A percentile compares a stretch with the other conserved stretches of the same genome.
phyloP scores from a whole-genome alignment of 805 yeast species.

The Citeromyces nyonsensis region DNA sequence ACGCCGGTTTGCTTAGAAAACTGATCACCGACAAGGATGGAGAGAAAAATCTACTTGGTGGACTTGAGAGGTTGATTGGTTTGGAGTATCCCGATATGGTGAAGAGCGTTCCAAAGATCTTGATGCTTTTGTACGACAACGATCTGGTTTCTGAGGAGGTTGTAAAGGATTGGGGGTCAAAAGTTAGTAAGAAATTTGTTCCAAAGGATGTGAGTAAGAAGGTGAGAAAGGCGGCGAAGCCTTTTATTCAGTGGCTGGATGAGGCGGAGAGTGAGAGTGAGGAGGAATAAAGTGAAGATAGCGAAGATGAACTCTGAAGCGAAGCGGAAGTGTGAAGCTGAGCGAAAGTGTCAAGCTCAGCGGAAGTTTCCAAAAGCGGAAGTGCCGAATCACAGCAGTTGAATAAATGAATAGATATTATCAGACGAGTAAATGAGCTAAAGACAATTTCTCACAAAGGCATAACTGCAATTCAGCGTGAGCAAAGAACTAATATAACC shows the following conservation, averaged over 20 bases:
- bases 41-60: slow-evolving; percentile 88
- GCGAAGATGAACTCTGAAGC: no score
- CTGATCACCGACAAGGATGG: slow-evolving; percentile 50
- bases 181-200: slow-evolving; percentile 84
- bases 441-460: no score
- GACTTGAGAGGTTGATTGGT: slow-evolving; percentile 87
- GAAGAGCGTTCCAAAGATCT: slow-evolving; percentile 62
- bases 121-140: slow-evolving; percentile 66
- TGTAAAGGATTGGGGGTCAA: slow-evolving; percentile 73
- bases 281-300: neutral
- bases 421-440: no score
- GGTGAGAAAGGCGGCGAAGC: slow-evolving; percentile 92
- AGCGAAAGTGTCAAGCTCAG: no score
- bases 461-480: no score
- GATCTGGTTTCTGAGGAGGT: slow-evolving; percentile 80
- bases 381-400: no score
- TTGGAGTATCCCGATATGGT: slow-evolving; percentile 57
- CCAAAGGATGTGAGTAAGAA: slow-evolving; percentile 85
- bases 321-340: no score
- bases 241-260: slow-evolving; percentile 87
- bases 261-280: slow-evolving; percentile 81
- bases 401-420: no score
- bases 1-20: slow-evolving; percentile 73
- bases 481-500: no score
- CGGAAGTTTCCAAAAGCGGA: no score